Base-by-base conservation (phyloP, 2,329 filamentous ascomycete genomes). In the Cladosporium sp. region DNA sequence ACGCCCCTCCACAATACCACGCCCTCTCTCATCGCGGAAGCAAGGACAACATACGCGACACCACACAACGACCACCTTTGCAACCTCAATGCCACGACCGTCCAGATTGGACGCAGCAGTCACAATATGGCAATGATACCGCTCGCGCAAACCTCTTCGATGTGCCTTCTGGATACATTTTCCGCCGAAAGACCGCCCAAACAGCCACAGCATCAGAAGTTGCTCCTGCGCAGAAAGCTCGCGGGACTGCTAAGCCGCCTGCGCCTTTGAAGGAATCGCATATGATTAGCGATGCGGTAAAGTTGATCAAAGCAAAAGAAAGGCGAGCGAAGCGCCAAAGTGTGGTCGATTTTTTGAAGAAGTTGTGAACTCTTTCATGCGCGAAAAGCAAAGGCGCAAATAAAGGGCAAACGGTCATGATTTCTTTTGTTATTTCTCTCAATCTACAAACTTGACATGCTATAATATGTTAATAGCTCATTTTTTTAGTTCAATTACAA, bases 211-310 rank as follows among this genome's bases (percentile, higher is more conserved):
- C 34, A 36, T 32, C 42, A 2, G 32, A 28, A 15, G 40, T 24
- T 12, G 28, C 28, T 53, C 32, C 56, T 17, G 34, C 44, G 47
- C 50, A 25, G 24, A 51, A 17, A 6, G 8, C 28, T 35, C 17
- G 19, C 28, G 19, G 13, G 1, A 20, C 44, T 3, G 39, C 19
- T 24, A 8, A n/a, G 19, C 45, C 44, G 25, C 52, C 28, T 10
- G 25, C 34, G 24, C 24, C 51, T 22, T 36, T 42, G 17, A 50
- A 56, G 25, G 52, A 61, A 48, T 32, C 42, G 60, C 60, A 61
- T 54, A 40, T 67, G 25, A 63, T 67, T 34, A 61, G 60, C 9
- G 65, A 67, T 57, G 65, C 65, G 25, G 65, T 67, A 4, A 62
- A 61, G 51, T 61, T 64, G 13, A 67, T 67, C 44, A 61, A 66